Base-by-base conservation (phyloP, 345 rosid species). In the Leavenworthia alabamica region DNA sequence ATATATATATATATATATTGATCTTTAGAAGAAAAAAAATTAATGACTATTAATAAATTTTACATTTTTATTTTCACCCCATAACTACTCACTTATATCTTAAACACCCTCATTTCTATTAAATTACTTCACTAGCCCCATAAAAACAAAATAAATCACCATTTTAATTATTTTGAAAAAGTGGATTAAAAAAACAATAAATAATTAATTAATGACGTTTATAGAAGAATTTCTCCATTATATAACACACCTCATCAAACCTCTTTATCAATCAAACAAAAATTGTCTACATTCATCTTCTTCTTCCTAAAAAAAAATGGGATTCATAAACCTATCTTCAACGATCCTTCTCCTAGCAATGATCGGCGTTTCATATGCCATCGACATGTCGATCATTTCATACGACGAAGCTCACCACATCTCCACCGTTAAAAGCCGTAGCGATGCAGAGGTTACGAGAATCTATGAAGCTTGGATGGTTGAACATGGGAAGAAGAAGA, bases 301-400 rank as follows among this genome's bases (percentile, higher is more conserved):
- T 29, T 59, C 66, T 6, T 31, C 52, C n/a, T n/a, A 24, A 33
- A 58, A 60, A 33, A 58, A 60, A 37, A 81, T 83, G 95, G 88
- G 71, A n/a, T 70, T 51, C 14, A 6, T 20, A 7, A 73, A 77
- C 36, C 52, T 77, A 20, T 24, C 73, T 33, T 20, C 52, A 47
- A 43, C 67, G 37, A 3, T 75, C 37, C 47, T 83, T 55, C 63
- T 89, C 53, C 46, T 83, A 10, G 14, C 80, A 36, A 44, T 75
- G 51, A 62, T 80, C 62, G 39, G 80, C 32, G 26, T 86, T 8
- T 78, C 91, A 6, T 84, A 83, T 3, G 90, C 96, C 62, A 33
- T 70, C 13, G 96, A 91, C 73, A 79, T 80, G 87, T 92, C 96
- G 19, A 86, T 92, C 64, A 56, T 88, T 27, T 78, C 86, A 20